These are phyloP conservation scores for Gossypium herbaceum DNA, from an alignment of 345 rosid species.

Conservation along the genomic window DNA sequence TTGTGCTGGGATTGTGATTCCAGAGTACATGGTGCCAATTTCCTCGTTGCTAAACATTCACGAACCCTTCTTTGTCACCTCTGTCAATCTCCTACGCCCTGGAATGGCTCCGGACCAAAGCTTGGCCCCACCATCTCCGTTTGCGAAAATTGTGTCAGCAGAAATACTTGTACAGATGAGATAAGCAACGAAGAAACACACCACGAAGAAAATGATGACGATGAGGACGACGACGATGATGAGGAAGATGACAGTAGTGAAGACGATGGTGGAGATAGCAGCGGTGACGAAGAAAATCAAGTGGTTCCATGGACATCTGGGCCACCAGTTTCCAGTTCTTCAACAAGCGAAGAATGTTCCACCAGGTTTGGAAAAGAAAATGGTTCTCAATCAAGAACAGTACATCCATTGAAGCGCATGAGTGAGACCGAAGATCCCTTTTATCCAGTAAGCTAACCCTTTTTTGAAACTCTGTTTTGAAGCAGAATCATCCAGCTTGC, in stretches of 20 bases:
- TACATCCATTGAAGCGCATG: constrained; percentile 14
- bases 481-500: constrained; percentile 15
- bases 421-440: neutral
- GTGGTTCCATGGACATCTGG: constrained; percentile 40
- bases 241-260: neutral
- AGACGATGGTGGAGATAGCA: constrained; percentile 11
- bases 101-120: constrained; percentile 45
- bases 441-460: constrained; percentile 11
- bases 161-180: neutral
- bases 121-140: constrained; percentile 39
- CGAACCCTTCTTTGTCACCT: constrained; percentile 48
- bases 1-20: constrained; percentile 62
- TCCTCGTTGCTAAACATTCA: constrained; percentile 49
- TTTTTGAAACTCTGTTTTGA: neutral
- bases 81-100: constrained; percentile 46
- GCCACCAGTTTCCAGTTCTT: constrained; percentile 24
- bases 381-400: constrained; percentile 11
- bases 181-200: neutral
- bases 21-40: constrained; percentile 54
- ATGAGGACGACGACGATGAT: constrained; percentile 8
- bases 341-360: constrained; percentile 27
- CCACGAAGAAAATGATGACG: neutral
- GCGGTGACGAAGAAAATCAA: constrained; percentile 41
- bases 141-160: constrained; percentile 31
- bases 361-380: constrained; percentile 13